A percentile compares a stretch with the other conserved stretches of the same genome.
Conservation (phyloP, 441 rosid genomes). For the Gossypium trilobum region DNA sequence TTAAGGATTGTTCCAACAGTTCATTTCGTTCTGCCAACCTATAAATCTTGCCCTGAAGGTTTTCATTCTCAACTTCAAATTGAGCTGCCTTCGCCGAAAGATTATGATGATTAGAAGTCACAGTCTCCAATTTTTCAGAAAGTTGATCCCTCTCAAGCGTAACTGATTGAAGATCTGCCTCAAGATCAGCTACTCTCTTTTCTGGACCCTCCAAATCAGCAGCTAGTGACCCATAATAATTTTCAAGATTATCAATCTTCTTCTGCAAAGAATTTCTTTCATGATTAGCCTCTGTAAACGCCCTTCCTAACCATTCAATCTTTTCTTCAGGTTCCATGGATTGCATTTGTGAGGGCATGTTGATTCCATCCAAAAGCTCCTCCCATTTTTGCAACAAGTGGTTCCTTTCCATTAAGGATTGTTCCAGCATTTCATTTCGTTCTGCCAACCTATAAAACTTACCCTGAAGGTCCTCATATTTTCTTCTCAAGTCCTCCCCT, state of each 20-base stretch:
- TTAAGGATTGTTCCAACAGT: constrained; percentile 94
- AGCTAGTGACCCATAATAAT: constrained; percentile 47
- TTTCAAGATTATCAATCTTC: constrained; percentile 61
- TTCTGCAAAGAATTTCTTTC: constrained; percentile 55
- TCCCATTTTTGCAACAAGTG: constrained; percentile 90
- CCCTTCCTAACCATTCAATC: constrained; percentile 80
- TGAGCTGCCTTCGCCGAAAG: constrained; percentile 37
- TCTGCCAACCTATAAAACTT: constrained; percentile 96
- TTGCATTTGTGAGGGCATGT: constrained; percentile 68
- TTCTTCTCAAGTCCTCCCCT: constrained; percentile 74
- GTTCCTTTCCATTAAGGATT: constrained; percentile 89
- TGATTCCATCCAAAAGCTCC: constrained; percentile 58
- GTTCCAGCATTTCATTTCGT: constrained; percentile 99
- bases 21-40: constrained; percentile 98
- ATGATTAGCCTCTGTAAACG: constrained; percentile 57
- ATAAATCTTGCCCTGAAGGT: constrained; percentile 81
- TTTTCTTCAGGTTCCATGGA: constrained; percentile 72
- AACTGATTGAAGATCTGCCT: constrained; percentile 47
- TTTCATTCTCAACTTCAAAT: constrained; percentile 64
- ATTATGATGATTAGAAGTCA: constrained; percentile 39
- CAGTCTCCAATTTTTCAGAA: constrained; percentile 52
- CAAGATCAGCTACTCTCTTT: constrained; percentile 42
- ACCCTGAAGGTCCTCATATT: constrained; percentile 83
- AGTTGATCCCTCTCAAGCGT: constrained; percentile 44
- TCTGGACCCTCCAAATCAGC: constrained; percentile 66